Base-by-base conservation (phyloP, 129 eudicot genomes). In the Gnaphalium uliginosum region DNA sequence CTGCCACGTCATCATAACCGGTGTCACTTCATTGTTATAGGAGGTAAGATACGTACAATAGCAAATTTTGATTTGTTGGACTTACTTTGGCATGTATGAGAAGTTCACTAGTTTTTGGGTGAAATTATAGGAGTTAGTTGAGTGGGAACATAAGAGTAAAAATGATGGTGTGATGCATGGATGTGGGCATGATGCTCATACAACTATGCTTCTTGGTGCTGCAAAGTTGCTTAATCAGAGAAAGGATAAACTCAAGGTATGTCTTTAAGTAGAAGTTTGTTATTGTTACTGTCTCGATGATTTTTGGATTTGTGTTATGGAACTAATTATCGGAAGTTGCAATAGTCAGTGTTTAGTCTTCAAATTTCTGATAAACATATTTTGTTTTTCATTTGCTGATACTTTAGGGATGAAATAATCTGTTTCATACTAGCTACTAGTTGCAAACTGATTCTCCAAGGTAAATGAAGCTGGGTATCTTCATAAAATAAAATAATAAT, bases 141-240 rank as follows among this genome's bases (percentile, higher is more conserved):
- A 89, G 37, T 89, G 98, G 98, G 96, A 89, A 77, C 98, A 89
- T 79, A 92, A 88, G 90, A 92, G 98, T 66, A 92, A 89, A 83
- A 74, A 30, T 43, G 89, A 89, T n/a, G 98, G 96, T 23, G 69
- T 77, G 51, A 92, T 92, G 98, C 96, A 89, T 74, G 96, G 89
- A 67, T 92, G 96, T 74, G 96, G 96, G 19, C 98, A 92, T 76
- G 98, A 92, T 92, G 98, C 94, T 79, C 98, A 92, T 66, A 87
- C 98, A 8, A 79, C 98, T 0, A 92, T 87, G 98, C 88, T 89
- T 59, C 96, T 92, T 72, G 98, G 98, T 74, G 96, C 98, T 70
- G 98, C 98, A 62, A 92, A 92, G 82, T 76, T 89, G 41, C 94
- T 92, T 66, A 77, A 88, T 83, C 85, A 92, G 79, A 65, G 96